Conservation (phyloP, 2,329 filamentous ascomycete species). For the Sporothrix inflata region DNA sequence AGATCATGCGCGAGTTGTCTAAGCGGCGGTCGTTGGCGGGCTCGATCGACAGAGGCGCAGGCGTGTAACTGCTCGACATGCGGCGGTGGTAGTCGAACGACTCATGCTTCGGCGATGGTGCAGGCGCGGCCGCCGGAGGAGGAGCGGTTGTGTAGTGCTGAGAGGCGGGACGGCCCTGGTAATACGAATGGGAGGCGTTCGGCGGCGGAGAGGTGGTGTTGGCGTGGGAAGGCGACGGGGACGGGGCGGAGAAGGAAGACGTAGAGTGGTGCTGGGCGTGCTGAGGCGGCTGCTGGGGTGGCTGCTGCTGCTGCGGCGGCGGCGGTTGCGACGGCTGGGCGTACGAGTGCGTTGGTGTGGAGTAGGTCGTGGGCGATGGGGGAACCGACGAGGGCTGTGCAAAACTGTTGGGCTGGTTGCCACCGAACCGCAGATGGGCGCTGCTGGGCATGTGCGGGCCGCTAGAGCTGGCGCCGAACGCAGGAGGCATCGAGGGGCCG, state of each 20-base stretch:
- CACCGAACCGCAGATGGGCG: conserved; percentile 30
- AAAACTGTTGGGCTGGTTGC: conserved; percentile 24
- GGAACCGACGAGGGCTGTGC: conserved; percentile 40
- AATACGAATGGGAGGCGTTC: conserved; percentile 31
- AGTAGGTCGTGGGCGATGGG: conserved; percentile 40
- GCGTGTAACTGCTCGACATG: conserved; percentile 29
- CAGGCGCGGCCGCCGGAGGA: neutral
- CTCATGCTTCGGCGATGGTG: conserved; percentile 30
- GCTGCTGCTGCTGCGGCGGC: conserved; percentile 11
- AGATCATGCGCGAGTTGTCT: conserved; percentile 13
- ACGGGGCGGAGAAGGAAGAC: conserved; percentile 29
- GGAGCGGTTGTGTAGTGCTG: conserved; percentile 38
- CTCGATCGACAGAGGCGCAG: conserved; percentile 29
- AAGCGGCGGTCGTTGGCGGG: neutral
- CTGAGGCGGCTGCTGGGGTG: conserved; percentile 21
- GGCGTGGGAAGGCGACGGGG: conserved; percentile 24
- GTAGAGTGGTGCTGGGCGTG: conserved; percentile 28
- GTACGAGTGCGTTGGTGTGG: conserved; percentile 29
- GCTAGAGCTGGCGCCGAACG: conserved; percentile 35
- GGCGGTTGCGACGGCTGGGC: conserved; percentile 35
- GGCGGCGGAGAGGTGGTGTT: neutral
- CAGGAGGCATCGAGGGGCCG: conserved; percentile 37
- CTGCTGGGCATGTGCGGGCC: conserved; percentile 33
- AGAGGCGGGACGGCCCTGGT: conserved; percentile 39
- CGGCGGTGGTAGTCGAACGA: conserved; percentile 32